These are phyloP conservation scores for Pedinophyceae sp. DNA, from an alignment of 139 green algal genomes.

Conservation along the genomic window DNA sequence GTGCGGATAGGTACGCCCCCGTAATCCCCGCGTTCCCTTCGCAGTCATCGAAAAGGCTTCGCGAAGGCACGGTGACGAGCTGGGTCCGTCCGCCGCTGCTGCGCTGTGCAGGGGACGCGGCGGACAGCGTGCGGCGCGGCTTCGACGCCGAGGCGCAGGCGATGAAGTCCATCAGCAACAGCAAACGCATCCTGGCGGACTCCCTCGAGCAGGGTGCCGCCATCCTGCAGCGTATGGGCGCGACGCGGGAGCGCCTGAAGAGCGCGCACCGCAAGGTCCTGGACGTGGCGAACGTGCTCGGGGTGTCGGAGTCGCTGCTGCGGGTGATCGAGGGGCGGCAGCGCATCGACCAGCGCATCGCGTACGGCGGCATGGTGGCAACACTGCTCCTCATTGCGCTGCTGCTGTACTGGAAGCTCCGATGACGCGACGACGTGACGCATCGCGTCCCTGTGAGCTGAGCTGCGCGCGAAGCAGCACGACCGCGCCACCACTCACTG, in stretches of 20 bases:
- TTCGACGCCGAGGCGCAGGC: conserved; percentile 18
- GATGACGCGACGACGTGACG: too few species aligned
- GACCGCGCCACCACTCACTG: too few species aligned
- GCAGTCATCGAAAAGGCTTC: conserved; percentile 8
- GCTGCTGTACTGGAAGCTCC: too few species aligned
- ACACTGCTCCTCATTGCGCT: conserved; percentile 1
- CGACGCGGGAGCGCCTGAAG: conserved; percentile 64
- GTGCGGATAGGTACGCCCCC: conserved; percentile 12
- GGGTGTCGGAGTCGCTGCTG: conserved; percentile 63
- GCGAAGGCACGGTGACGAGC: background rate
- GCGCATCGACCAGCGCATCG: conserved; percentile 49
- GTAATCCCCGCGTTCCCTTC: too few species aligned
- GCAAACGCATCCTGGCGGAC: conserved; percentile 51
- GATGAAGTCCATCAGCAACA: conserved; percentile 34
- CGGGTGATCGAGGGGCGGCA: conserved; percentile 60
- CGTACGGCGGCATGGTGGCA: conserved; percentile 77
- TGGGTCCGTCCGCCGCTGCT: conserved; percentile 2
- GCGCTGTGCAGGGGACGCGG: conserved; percentile 36
- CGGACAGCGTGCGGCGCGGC: conserved; percentile 3
- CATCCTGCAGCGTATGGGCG: conserved; percentile 54
- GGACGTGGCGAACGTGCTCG: conserved; percentile 71
- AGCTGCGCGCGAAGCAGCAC: too few species aligned
- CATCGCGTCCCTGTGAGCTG: too few species aligned
- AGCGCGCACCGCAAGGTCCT: conserved; percentile 59
- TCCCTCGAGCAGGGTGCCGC: conserved; percentile 48